Conservation (phyloP, 306 rosid genomes). For the Gynostemma pentaphyllum region DNA sequence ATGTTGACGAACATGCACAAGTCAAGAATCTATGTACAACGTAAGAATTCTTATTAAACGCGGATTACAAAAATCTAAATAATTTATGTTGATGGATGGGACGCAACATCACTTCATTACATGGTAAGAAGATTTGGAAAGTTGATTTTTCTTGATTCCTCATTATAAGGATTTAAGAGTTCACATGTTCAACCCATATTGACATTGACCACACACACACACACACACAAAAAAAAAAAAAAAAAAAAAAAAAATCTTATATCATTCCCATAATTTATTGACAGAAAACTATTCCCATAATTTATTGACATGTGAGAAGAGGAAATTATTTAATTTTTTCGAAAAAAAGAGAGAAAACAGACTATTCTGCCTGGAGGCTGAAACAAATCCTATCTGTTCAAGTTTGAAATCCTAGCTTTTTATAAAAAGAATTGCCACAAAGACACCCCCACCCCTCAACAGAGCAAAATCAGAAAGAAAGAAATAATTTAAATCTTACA, state of each 20-base stretch:
- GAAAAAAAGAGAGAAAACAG: not conserved
- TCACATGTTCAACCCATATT: no score
- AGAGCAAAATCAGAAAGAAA: not conserved
- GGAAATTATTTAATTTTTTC: not conserved
- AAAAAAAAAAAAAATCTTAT: no score
- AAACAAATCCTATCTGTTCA: slow-evolving; percentile 5
- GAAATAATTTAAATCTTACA: not conserved
- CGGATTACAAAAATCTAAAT: no score
- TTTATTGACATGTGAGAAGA: slow-evolving; percentile 7
- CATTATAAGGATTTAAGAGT: no score
- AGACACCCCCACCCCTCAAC: not conserved
- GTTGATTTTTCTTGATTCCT: no score
- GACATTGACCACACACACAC: not conserved
- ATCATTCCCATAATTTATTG: not conserved
- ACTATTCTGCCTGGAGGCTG: slow-evolving; percentile 7
- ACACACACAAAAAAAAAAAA: not conserved
- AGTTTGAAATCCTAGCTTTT: not conserved
- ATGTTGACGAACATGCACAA: no score
- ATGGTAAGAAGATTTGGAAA: no score
- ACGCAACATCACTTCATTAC: no score
- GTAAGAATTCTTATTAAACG: no score
- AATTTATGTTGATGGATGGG: no score
- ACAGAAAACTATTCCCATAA: not conserved
- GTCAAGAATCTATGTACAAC: no score
- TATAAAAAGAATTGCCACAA: slow-evolving; percentile 1